Percentiles rank a stretch among this genome's conserved stretches.
Conservation (phyloP, 768 basidiomycete genomes). For the Leccinum incarnatum region DNA sequence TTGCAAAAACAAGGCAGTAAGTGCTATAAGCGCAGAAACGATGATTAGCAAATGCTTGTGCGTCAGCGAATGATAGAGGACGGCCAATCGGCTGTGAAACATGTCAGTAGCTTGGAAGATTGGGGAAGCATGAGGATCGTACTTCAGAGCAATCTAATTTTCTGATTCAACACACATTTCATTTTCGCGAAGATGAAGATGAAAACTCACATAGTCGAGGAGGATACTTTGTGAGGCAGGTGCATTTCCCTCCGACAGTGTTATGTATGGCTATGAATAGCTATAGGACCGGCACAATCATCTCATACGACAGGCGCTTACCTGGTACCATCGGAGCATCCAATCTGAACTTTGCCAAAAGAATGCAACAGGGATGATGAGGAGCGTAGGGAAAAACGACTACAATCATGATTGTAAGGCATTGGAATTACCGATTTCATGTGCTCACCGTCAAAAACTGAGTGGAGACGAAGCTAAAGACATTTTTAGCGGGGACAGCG, state of each 20-base stretch:
- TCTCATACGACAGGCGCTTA: constrained; percentile 25
- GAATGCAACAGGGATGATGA: constrained; percentile 48
- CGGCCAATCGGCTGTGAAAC: constrained; percentile 38
- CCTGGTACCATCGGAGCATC: constrained; percentile 57
- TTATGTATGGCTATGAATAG: constrained; percentile 54
- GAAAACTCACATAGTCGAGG: constrained; percentile 55
- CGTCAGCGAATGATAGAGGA: constrained; percentile 44
- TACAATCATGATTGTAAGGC: constrained; percentile 20
- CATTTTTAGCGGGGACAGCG: constrained; percentile 45
- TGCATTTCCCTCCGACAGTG: constrained; percentile 50
- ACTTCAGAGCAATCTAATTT: constrained; percentile 45
- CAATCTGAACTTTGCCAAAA: constrained; percentile 54
- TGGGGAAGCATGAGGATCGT: neutral
- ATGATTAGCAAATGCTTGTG: constrained; percentile 56
- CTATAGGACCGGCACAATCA: constrained; percentile 4
- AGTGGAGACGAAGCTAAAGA: constrained; percentile 47
- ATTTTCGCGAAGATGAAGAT: neutral
- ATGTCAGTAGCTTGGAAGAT: constrained; percentile 2
- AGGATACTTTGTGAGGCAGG: constrained; percentile 59
- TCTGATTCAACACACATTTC: constrained; percentile 1
- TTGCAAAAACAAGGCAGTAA: constrained; percentile 49
- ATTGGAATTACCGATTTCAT: neutral
- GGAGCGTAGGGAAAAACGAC: constrained; percentile 58
- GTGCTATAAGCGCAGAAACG: constrained; percentile 48
- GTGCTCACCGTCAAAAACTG: constrained; percentile 44